Conservation (phyloP, 768 basidiomycete genomes). For the Kwoniella botswanensis region DNA sequence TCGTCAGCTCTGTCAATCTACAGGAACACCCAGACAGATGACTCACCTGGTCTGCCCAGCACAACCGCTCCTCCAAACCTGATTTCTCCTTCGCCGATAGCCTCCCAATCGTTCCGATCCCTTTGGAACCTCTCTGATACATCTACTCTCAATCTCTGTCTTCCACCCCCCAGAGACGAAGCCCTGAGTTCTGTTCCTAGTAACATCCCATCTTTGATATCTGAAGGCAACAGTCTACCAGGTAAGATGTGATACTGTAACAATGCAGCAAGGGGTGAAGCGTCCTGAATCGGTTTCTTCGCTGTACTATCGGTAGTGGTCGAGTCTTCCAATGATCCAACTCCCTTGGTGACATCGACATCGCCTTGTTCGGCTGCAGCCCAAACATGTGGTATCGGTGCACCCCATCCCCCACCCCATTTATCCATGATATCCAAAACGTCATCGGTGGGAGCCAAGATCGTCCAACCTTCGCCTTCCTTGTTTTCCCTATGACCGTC, state of each 20-base stretch:
- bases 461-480: slow-evolving; percentile 67
- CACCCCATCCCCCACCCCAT: slow-evolving; percentile 32
- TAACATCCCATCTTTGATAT: slow-evolving; percentile 74
- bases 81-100: slow-evolving; percentile 63
- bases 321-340: slow-evolving; percentile 32
- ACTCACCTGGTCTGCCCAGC: slow-evolving; percentile 75
- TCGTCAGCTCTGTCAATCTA: slow-evolving; percentile 3
- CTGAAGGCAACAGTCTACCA: slow-evolving; percentile 72
- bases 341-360: background rate
- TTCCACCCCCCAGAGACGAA: slow-evolving; percentile 59
- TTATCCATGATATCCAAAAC: slow-evolving; percentile 63
- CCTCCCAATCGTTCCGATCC: slow-evolving; percentile 29
- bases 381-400: slow-evolving; percentile 22
- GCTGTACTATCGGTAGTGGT: slow-evolving; percentile 60
- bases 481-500: slow-evolving; percentile 34
- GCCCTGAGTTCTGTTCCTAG: slow-evolving; percentile 72
- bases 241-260: slow-evolving; percentile 91
- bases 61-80: slow-evolving; percentile 82
- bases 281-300: slow-evolving; percentile 61
- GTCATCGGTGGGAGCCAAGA: slow-evolving; percentile 89
- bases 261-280: slow-evolving; percentile 65
- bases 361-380: slow-evolving; percentile 11
- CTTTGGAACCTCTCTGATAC: slow-evolving; percentile 50
- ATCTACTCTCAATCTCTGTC: slow-evolving; percentile 57
- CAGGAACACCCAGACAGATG: background rate